Evolutionary conservation across 2,329 filamentous ascomycete species (phyloP).

Genomic region (Rosellinia necatrix): DNA sequence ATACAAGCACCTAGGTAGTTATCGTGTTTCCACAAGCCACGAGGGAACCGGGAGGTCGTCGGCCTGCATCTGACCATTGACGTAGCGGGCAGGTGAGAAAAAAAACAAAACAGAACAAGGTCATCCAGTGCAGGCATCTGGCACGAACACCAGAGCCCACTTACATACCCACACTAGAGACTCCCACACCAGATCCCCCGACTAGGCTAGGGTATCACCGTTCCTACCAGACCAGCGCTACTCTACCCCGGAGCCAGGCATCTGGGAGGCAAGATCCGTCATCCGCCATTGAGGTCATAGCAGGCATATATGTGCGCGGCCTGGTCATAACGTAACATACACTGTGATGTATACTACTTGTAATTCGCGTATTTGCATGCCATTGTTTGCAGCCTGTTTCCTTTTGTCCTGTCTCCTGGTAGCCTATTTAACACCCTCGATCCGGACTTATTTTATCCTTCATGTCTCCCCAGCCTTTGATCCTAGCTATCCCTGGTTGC

Average conservation of each 20-base stretch:
- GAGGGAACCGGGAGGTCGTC: conserved; percentile 13
- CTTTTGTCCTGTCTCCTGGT: not conserved
- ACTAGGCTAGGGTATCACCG: no score
- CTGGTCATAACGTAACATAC: not conserved
- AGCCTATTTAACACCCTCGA: not conserved
- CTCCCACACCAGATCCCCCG: no score
- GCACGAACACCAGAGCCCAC: not conserved
- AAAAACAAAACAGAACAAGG: not conserved
- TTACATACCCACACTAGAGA: not conserved
- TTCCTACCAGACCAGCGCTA: not conserved
- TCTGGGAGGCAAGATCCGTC: conserved; percentile 13
- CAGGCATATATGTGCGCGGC: not conserved
- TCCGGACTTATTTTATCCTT: not conserved
- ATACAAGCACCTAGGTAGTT: not conserved
- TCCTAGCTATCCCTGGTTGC: not conserved
- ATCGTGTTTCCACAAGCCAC: conserved; percentile 21
- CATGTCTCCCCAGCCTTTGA: not conserved
- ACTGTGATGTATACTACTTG: conserved; percentile 9
- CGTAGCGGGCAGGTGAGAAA: conserved; percentile 18
- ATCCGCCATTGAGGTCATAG: not conserved
- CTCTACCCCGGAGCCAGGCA: not conserved
- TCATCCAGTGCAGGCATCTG: not conserved
- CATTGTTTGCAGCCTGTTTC: not conserved
- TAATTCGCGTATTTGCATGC: conserved; percentile 1
- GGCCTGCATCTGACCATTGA: conserved; percentile 21